phyloP scores from a whole-genome alignment of 2,329 filamentous ascomycete genomes.

The Microcyclospora tardicrescens region DNA sequence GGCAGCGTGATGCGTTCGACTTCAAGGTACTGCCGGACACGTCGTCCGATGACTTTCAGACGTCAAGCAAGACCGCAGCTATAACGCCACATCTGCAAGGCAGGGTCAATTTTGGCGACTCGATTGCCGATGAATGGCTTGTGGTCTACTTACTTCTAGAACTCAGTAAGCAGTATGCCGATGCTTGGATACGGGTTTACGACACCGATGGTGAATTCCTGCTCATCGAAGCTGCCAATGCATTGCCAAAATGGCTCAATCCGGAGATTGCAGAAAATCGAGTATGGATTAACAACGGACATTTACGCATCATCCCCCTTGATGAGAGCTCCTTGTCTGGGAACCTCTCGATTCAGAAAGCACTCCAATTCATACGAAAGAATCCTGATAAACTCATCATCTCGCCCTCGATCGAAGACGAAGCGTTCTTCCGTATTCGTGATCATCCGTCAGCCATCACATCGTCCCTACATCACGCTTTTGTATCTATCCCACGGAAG shows the following conservation, averaged over 20 bases:
- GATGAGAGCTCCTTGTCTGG: constrained; percentile 14
- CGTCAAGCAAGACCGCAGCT: neutral
- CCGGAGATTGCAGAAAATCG: constrained; percentile 80
- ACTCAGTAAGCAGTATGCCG: constrained; percentile 57
- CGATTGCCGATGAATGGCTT: constrained; percentile 94
- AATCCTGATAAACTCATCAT: constrained; percentile 50
- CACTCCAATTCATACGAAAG: constrained; percentile 46
- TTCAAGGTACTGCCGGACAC: constrained; percentile 45
- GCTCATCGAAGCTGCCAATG: constrained; percentile 81
- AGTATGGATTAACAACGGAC: constrained; percentile 74
- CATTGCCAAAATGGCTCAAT: constrained; percentile 77
- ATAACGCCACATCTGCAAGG: constrained; percentile 44
- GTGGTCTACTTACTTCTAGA: constrained; percentile 81
- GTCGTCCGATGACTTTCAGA: constrained; percentile 1
- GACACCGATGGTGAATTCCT: constrained; percentile 94
- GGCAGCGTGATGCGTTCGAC: constrained; percentile 78
- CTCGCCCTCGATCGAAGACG: constrained; percentile 63
- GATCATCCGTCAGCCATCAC: constrained; percentile 69
- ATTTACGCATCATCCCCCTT: constrained; percentile 59
- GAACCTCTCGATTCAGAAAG: constrained; percentile 50
- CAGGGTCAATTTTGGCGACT: constrained; percentile 78
- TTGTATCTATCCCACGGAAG: constrained; percentile 64
- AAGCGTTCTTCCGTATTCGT: constrained; percentile 78
- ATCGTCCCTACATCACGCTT: constrained; percentile 62
- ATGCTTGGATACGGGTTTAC: constrained; percentile 68